Evolutionary conservation across 2,329 filamentous ascomycete species (phyloP), one percentile per base, ranked within the genome.

Genomic region (Alternaria incomplexa): DNA sequence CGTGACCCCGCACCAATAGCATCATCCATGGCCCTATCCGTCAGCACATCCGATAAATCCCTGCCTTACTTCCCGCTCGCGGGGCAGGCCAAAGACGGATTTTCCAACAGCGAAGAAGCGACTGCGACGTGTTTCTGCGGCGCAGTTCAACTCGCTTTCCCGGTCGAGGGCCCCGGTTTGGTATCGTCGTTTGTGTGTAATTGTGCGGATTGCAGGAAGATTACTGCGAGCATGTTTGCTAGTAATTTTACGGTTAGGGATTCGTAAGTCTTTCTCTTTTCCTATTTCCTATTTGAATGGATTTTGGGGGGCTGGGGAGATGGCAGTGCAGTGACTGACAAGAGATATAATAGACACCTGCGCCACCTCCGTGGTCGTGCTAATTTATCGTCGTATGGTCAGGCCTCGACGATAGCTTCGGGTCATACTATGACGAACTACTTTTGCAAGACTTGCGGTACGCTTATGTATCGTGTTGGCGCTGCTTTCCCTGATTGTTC

Each of bases 201-300:
- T 78, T 90, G 88, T 73, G 73, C 78, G 32, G 87, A 90, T 77
- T 90, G 87, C 76, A 86, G 81, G 70, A 90, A 90, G 69, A 81
- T 90, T 61, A 89, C 85, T 0, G 86, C 87, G 0, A 87, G 86
- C 0, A 87, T 88, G 7, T 89, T 88, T 74, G 83, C 86, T 1
- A 84, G 85, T 30, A 88, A 86, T 74, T 87, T 90, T 68, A 81
- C 79, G 46, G 71, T 88, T 13, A 61, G 64, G 10, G 81, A 87
- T 71, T 71, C 73, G 1, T 65, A 84, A 61, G 57, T 66, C 17
- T 28, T 11, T 20, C n/a, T n/a, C n/a, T n/a, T n/a, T n/a, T n/a
- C n/a, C n/a, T n/a, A n/a, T 3, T n/a, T 20, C 15, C 28, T 13
- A 3, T 43, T 7, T 2, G 5, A 9, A 30, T 13, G 22, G 6